Conservation (phyloP, 495 filamentous ascomycete genomes). For the Staphylotrichum longicolle region DNA sequence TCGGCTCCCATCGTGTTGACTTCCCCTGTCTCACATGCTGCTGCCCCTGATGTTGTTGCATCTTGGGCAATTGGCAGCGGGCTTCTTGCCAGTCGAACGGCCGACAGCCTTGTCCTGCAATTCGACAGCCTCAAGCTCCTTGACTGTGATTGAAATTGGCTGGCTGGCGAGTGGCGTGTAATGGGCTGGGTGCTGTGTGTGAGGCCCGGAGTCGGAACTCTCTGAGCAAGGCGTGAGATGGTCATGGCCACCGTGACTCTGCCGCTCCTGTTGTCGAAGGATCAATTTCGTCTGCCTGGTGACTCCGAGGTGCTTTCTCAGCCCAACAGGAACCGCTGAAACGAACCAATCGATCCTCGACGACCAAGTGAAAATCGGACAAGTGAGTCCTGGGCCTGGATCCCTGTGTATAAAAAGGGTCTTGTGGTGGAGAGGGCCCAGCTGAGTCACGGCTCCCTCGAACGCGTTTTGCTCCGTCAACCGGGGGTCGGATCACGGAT, state of each 20-base stretch:
- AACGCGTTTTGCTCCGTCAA: neutral
- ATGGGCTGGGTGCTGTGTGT: neutral
- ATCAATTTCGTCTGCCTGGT: neutral
- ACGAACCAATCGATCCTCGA: neutral
- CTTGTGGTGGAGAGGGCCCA: slow-evolving; percentile 2
- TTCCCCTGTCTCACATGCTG: slow-evolving; percentile 15
- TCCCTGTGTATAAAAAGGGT: slow-evolving; percentile 5
- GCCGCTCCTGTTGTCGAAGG: neutral
- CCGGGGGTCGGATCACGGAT: neutral
- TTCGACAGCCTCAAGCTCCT: neutral
- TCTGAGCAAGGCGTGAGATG: slow-evolving; percentile 17
- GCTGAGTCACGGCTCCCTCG: slow-evolving; percentile 8
- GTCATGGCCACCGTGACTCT: slow-evolving; percentile 12
- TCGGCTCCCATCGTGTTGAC: slow-evolving; percentile 14
- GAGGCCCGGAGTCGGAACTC: slow-evolving; percentile 3
- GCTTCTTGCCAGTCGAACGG: neutral
- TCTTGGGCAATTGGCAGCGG: no score
- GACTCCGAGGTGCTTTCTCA: neutral
- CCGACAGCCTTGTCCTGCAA: neutral
- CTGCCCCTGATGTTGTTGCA: neutral
- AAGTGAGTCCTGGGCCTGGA: neutral
- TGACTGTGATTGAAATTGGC: neutral
- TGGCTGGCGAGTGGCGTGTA: slow-evolving; percentile 3
- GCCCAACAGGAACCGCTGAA: neutral
- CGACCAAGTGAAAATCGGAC: neutral